Base-by-base conservation (phyloP, 306 rosid species). In the Lathyrus tuberosus region DNA sequence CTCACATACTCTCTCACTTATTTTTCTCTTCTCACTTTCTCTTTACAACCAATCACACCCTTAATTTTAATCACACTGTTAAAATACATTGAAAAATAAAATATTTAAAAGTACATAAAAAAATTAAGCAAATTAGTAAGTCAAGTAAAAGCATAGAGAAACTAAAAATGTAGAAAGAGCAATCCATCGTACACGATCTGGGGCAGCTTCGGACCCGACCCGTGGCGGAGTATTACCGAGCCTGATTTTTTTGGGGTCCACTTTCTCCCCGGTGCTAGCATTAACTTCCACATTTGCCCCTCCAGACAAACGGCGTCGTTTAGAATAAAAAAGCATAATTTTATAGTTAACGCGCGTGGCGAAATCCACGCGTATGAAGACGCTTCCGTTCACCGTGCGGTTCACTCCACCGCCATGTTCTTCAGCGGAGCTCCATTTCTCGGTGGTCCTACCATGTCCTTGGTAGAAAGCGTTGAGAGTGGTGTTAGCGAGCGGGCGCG, bases 261-360 rank as follows among this genome's bases (percentile, higher is more conserved):
- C 76, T 59, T 87, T 86, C 8, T 1, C 18, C 1, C 96, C 98
- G 2, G 81, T 51, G 15, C 37, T 70, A 4, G 12, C 68, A 37
- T 80, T 70, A 71, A 92, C 75, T 9, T 40, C 78, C 54, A 92
- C 85, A 33, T 77, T 72, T 2, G 85, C 85, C 48, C 88, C 84
- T 12, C 84, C 86, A 22, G 2, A 41, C 59, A 89, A 68, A 37
- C 31, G 58, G 38, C 76, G 76, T 65, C 89, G 83, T 82, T 79
- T 87, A 2, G 89, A 70, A 76, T 48, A 81, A 84, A 93, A 84
- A 6, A 51, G 1, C 68, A 82, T 1, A 43, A 83, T 83, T 86
- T 87, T 86, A 28, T 78, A 92, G 88, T 84, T 83, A 63, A 89
- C 92, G 22, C 43, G 56, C 38, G 96, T 89, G 52, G 8, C 81